These are phyloP conservation scores for Hypoxylon crocopeplum DNA, from an alignment of 495 filamentous ascomycete genomes.

Conservation along the genomic window DNA sequence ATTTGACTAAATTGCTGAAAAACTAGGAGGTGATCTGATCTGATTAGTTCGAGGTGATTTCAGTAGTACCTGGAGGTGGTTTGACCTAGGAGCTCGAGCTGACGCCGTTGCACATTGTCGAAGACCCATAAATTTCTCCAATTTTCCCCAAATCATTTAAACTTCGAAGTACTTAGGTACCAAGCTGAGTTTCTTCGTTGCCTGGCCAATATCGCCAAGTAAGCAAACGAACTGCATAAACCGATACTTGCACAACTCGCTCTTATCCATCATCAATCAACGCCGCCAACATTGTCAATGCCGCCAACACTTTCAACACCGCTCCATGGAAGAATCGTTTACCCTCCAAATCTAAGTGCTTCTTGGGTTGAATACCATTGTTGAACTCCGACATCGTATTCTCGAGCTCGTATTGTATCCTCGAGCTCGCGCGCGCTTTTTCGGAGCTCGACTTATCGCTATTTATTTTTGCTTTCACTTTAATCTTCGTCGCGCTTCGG, in stretches of 20 bases:
- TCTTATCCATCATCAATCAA: constrained; percentile 15
- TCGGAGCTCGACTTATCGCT: constrained; percentile 43
- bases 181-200: constrained; percentile 2
- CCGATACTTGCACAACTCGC: constrained; percentile 30
- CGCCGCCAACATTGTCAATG: too few relatives aligned
- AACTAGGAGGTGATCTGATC: too few relatives aligned
- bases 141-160: constrained; percentile 3
- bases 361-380: constrained; percentile 7
- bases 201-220: constrained; percentile 19
- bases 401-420: neutral
- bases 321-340: constrained; percentile 13
- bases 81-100: too few relatives aligned
- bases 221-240: constrained; percentile 27
- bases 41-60: too few relatives aligned
- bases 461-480: constrained; percentile 39
- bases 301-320: neutral
- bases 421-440: constrained; percentile 9
- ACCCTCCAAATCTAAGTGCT: constrained; percentile 1
- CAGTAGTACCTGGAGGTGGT: too few relatives aligned
- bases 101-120: too few relatives aligned
- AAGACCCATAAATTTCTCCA: too few relatives aligned
- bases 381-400: neutral
- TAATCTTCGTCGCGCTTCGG: constrained; percentile 39
- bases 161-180: neutral
- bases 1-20: too few relatives aligned